Evolutionary conservation across 805 yeast genomes (phyloP).

Genomic region (Candida sakaeoensis): DNA sequence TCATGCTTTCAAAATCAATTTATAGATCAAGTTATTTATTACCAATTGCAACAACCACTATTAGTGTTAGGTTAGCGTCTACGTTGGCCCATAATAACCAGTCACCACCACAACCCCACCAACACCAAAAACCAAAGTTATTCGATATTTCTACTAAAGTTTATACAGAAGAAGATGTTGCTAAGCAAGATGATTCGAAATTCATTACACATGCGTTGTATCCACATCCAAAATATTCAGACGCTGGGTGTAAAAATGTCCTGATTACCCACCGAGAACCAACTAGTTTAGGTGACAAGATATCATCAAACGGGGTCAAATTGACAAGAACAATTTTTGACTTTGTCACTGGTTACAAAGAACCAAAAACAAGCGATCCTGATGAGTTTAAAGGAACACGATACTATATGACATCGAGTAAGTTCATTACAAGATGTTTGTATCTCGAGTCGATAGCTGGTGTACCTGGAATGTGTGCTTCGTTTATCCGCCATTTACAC

Average conservation of each 20-base stretch:
- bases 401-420: slow-evolving; percentile 54
- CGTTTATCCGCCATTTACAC: slow-evolving; percentile 65
- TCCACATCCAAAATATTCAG: slow-evolving; percentile 30
- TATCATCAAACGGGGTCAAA: slow-evolving; percentile 48
- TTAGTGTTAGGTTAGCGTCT: slow-evolving; percentile 1
- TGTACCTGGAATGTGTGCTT: slow-evolving; percentile 78
- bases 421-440: slow-evolving; percentile 61
- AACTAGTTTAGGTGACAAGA: slow-evolving; percentile 41
- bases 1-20: slow-evolving; percentile 1
- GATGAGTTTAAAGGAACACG: slow-evolving; percentile 34
- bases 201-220: slow-evolving; percentile 40
- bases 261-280: slow-evolving; percentile 52
- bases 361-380: slow-evolving; percentile 40
- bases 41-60: neutral
- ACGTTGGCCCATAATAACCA: neutral
- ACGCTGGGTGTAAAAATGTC: slow-evolving; percentile 34
- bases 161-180: slow-evolving; percentile 16
- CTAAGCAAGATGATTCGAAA: slow-evolving; percentile 27
- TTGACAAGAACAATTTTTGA: slow-evolving; percentile 53
- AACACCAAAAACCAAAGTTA: slow-evolving; percentile 5
- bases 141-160: slow-evolving; percentile 26
- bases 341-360: slow-evolving; percentile 59
- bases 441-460: slow-evolving; percentile 73
- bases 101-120: neutral
- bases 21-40: neutral